Evolutionary conservation across 345 rosid genomes (phyloP).

Genomic region (Acer negundo): DNA sequence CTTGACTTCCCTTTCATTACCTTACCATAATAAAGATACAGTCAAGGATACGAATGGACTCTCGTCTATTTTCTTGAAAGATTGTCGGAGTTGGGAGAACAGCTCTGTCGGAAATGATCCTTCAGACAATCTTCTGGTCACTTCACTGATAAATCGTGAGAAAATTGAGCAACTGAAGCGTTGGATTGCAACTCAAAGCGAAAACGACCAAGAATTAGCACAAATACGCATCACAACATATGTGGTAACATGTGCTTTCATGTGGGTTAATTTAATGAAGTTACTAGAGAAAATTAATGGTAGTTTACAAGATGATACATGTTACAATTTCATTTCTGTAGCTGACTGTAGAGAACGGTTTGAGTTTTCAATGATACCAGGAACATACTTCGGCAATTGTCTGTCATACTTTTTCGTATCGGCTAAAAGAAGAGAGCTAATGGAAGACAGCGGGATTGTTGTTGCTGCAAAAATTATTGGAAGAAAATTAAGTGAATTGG

Average conservation of each 20-base stretch:
- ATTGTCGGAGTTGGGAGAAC: constrained; percentile 22
- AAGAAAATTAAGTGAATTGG: constrained; percentile 21
- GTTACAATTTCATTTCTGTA: constrained; percentile 14
- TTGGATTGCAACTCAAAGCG: constrained; percentile 17
- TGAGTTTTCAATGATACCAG: constrained; percentile 25
- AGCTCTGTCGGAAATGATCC: neutral
- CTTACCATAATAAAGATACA: constrained; percentile 24
- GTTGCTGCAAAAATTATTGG: constrained; percentile 33
- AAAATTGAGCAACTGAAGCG: constrained; percentile 31
- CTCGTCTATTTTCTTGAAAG: constrained; percentile 18
- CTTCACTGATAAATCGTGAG: constrained; percentile 25
- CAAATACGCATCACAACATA: constrained; percentile 27
- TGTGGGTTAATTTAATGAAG: constrained; percentile 38
- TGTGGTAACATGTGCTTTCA: constrained; percentile 36
- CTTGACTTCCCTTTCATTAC: constrained; percentile 11
- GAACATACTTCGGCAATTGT: constrained; percentile 47
- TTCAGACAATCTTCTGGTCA: constrained; percentile 31
- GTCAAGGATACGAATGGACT: constrained; percentile 38
- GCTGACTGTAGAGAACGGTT: constrained; percentile 34
- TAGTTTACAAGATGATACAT: neutral
- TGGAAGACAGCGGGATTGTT: constrained; percentile 30
- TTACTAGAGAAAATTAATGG: constrained; percentile 3
- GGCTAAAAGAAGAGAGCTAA: constrained; percentile 30
- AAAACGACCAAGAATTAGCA: neutral
- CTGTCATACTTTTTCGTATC: constrained; percentile 27